A percentile compares a stretch with the other conserved stretches of the same genome.
Conservation (phyloP, 768 basidiomycete species). For the Panellus pusillus region DNA sequence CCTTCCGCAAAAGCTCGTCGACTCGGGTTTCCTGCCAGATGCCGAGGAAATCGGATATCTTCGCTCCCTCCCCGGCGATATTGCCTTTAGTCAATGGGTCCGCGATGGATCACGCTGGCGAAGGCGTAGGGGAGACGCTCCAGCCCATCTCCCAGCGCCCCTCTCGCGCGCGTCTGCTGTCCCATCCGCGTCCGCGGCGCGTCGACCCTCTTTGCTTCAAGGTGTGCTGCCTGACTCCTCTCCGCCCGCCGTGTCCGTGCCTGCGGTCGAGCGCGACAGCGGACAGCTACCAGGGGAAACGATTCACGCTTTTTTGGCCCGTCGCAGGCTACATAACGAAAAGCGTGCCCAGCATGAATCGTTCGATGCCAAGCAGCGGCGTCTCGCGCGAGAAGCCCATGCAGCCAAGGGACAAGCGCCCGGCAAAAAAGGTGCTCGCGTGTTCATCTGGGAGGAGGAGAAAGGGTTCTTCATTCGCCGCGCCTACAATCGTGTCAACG, state of each 20-base stretch:
- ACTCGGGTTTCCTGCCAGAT: constrained; percentile 2
- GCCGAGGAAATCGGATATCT: constrained; percentile 1
- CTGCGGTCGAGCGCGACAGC: constrained; percentile 14
- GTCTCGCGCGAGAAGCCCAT: constrained; percentile 8
- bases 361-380: neutral
- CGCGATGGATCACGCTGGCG: neutral
- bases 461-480: constrained; percentile 16
- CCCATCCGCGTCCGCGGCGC: constrained; percentile 1
- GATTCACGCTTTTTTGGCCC: constrained; percentile 14
- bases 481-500: constrained; percentile 4
- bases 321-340: constrained; percentile 12
- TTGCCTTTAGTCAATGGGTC: constrained; percentile 13
- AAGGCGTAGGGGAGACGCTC: neutral
- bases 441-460: constrained; percentile 19
- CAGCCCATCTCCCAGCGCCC: neutral
- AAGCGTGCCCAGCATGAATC: constrained; percentile 8
- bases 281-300: constrained; percentile 14
- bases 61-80: neutral
- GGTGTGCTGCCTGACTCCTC: neutral
- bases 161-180: neutral
- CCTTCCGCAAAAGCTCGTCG: constrained; percentile 8
- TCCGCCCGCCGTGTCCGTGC: constrained; percentile 2
- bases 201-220: neutral
- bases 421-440: constrained; percentile 12
- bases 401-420: constrained; percentile 8